Conservation (phyloP, 2,329 filamentous ascomycete species). For the Cladophialophora chaetospira region DNA sequence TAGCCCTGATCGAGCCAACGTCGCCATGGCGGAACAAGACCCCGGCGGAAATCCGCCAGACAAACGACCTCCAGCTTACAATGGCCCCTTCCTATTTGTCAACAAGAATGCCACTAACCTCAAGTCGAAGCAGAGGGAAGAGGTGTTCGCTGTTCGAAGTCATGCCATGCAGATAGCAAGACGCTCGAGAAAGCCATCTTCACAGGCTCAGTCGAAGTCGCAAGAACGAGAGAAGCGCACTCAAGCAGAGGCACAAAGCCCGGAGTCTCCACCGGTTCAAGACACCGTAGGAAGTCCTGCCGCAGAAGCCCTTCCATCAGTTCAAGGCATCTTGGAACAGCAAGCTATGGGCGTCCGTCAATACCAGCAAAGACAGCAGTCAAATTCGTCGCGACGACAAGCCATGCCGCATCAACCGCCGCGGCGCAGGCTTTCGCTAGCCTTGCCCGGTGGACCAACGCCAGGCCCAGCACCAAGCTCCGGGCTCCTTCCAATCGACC, state of each 20-base stretch:
- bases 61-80: constrained; percentile 14
- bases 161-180: constrained; percentile 24
- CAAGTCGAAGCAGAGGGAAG: constrained; percentile 14
- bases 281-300: not conserved
- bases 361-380: constrained; percentile 6
- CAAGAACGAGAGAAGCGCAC: not conserved
- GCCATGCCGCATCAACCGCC: not conserved
- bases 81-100: constrained; percentile 18
- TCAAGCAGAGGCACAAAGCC: not conserved
- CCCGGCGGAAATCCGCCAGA: not conserved
- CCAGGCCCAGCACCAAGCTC: not conserved
- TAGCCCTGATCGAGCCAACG: not conserved
- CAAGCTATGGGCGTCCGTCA: constrained; percentile 10
- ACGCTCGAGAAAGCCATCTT: constrained; percentile 12
- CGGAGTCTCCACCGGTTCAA: not conserved
- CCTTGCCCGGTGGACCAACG: not conserved
- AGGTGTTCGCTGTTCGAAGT: constrained; percentile 20
- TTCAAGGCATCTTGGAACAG: constrained; percentile 8
- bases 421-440: not conserved
- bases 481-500: constrained; percentile 2
- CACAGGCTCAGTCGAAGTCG: not conserved
- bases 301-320: constrained; percentile 3
- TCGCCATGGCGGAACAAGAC: constrained; percentile 6
- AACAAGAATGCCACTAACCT: constrained; percentile 23
- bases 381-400: not conserved